Evolutionary conservation across 768 basidiomycete genomes (phyloP).

Genomic region (Mycena olivaceomarginata): DNA sequence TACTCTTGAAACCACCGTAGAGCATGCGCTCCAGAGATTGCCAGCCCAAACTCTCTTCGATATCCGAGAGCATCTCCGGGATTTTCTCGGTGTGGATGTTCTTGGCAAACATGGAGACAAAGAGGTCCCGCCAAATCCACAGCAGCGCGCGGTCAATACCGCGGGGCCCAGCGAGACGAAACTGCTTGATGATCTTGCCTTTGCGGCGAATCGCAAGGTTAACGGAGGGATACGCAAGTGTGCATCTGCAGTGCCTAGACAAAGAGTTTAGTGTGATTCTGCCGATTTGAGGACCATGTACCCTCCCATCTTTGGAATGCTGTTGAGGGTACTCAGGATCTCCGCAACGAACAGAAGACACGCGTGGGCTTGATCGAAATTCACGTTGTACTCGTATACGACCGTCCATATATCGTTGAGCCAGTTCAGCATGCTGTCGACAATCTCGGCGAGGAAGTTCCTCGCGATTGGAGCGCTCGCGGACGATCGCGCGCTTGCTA

Average conservation of each 20-base stretch:
- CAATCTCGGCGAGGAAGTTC: conserved; percentile 76
- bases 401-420: conserved; percentile 78
- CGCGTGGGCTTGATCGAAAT: conserved; percentile 71
- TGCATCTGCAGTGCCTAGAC: conserved; percentile 72
- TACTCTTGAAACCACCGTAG: conserved; percentile 67
- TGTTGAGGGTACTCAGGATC: conserved; percentile 65
- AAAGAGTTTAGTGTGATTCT: not conserved
- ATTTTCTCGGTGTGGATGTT: conserved; percentile 57
- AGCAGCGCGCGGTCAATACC: conserved; percentile 65
- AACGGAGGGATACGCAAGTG: conserved; percentile 67
- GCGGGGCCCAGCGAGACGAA: conserved; percentile 68
- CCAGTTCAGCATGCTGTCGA: conserved; percentile 75
- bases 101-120: conserved; percentile 71
- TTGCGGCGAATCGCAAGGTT: conserved; percentile 66
- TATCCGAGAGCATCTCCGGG: conserved; percentile 76
- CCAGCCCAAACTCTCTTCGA: conserved; percentile 72
- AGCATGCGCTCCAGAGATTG: conserved; percentile 70
- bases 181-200: conserved; percentile 68
- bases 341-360: conserved; percentile 64
- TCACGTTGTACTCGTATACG: conserved; percentile 74
- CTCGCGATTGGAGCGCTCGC: conserved; percentile 71
- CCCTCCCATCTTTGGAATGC: conserved; percentile 62
- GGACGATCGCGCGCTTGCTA: conserved; percentile 70
- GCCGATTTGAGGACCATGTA: conserved; percentile 37
- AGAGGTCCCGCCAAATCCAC: conserved; percentile 77